phyloP scores from a whole-genome alignment of 139 green algal genomes.

The Chlorella sp. region DNA sequence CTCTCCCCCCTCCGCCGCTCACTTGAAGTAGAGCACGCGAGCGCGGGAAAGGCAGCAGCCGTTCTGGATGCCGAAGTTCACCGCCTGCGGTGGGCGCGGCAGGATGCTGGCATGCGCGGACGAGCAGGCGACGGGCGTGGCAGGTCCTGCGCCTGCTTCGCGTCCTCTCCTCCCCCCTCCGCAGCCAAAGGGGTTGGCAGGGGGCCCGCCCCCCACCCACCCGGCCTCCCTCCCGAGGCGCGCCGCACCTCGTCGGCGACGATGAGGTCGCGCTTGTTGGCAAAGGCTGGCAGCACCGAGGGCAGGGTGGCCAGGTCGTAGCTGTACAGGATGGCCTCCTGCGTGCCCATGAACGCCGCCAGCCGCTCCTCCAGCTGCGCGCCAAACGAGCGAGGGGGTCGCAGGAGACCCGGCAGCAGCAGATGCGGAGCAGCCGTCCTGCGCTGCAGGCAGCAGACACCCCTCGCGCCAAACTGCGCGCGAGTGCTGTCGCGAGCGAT shows the following conservation, averaged over 20 bases:
- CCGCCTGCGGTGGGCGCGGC: constrained; percentile 29
- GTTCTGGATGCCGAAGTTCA: constrained; percentile 85
- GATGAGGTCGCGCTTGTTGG: constrained; percentile 88
- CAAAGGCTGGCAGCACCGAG: constrained; percentile 93
- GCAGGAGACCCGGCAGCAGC: neutral
- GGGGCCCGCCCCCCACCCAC: neutral
- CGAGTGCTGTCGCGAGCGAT: too few relatives aligned
- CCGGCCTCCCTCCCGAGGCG: neutral
- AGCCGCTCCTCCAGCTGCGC: constrained; percentile 59
- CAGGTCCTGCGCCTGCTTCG: too few relatives aligned
- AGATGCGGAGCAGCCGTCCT: neutral
- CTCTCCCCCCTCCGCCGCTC: too few relatives aligned
- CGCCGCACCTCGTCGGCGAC: constrained; percentile 71
- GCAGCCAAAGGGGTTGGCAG: neutral
- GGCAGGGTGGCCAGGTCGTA: constrained; percentile 93
- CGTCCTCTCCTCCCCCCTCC: too few relatives aligned
- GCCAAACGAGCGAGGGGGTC: neutral
- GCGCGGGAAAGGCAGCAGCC: constrained; percentile 73
- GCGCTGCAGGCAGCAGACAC: too few relatives aligned
- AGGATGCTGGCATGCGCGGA: neutral
- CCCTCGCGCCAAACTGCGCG: too few relatives aligned
- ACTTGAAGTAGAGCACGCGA: constrained; percentile 83
- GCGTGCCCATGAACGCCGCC: constrained; percentile 76
- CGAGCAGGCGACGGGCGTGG: too few relatives aligned
- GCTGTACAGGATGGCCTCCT: constrained; percentile 92